Evolutionary conservation across 176 grass and related monocot species (phyloP), one percentile per base, ranked within the genome.

Genomic region (Zoysia pacifica): DNA sequence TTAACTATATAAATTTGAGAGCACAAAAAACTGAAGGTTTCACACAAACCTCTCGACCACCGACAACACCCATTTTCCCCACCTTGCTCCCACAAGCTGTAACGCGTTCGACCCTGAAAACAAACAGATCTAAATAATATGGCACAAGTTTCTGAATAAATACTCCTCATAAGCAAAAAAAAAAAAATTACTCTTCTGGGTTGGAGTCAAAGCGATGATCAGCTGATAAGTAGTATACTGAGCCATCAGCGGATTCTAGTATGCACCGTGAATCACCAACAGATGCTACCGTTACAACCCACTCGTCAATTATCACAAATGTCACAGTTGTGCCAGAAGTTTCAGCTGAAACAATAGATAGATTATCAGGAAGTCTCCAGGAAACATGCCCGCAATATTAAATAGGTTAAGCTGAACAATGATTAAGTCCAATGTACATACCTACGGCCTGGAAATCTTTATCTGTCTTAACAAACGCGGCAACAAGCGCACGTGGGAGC

Each of bases 381-480:
- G 47, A 84, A 48, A 75, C 13, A n/a, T 63, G 35, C 2, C 19
- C 42, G 48, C 42, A 20, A 77, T 59, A 56, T 66, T 47, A 35
- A 59, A 76, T 60, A 40, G n/a, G 11, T 3, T 68, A 75, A 73
- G 69, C 51, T 28, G 11, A 79, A 78, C 18, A 75, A 68, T 16
- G 69, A 67, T 44, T 44, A 74, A 3, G 5, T 9, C 48, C 43
- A 36, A 66, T 68, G 69, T 69, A 90, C 84, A 74, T 69, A 90
- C 84, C 88, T 55, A 85, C 16, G 55, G 38, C 71, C 75, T 93
- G 96, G 48, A 93, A 84, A 87, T 99, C 96, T 88, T 93, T 95
- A 52, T 99, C 96, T 7, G 96, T 95, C 90, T 95, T 99, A 75
- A 95, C 96, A 87, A 99, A 99, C 2, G 84, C 93, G 15, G 90